Percentiles rank a stretch among this genome's conserved stretches.
phyloP scores from a whole-genome alignment of 257 asterid species.

The Salvia splendens region DNA sequence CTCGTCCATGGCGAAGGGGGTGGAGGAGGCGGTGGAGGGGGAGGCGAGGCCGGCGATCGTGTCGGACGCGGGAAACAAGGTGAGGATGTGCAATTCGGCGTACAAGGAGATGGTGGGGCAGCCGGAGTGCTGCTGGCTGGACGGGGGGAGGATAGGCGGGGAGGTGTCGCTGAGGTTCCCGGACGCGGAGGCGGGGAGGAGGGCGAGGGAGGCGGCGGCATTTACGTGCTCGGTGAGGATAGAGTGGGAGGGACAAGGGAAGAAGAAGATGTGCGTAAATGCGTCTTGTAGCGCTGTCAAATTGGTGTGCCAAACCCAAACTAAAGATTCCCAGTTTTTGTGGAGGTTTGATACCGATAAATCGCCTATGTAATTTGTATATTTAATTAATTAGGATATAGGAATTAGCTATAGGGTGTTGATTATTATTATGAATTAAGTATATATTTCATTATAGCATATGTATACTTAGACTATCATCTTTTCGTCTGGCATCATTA shows the following conservation, averaged over 20 bases:
- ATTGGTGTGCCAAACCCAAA: slow-evolving; percentile 50
- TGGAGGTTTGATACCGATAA: slow-evolving; percentile 66
- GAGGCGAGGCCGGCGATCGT: slow-evolving; percentile 65
- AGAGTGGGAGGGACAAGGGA: slow-evolving; percentile 72
- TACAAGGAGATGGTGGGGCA: slow-evolving; percentile 92
- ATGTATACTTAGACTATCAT: no score
- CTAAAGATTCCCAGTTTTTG: slow-evolving; percentile 65
- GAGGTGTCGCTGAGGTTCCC: slow-evolving; percentile 54
- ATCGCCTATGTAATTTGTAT: slow-evolving; percentile 20
- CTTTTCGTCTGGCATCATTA: no score
- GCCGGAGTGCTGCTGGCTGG: slow-evolving; percentile 93
- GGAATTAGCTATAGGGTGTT: slow-evolving; percentile 1
- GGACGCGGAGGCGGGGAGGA: slow-evolving; percentile 33
- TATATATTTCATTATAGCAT: no score
- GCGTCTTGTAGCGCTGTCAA: slow-evolving; percentile 55
- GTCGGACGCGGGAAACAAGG: slow-evolving; percentile 68
- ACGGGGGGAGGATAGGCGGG: slow-evolving; percentile 75
- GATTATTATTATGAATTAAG: no score
- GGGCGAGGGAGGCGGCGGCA: slow-evolving; percentile 35
- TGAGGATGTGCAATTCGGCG: slow-evolving; percentile 71
- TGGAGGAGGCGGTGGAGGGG: slow-evolving; percentile 68
- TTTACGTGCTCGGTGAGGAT: slow-evolving; percentile 64
- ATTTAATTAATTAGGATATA: not conserved
- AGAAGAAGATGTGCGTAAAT: slow-evolving; percentile 46
- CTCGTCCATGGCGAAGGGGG: slow-evolving; percentile 22